Evolutionary conservation across 2,329 filamentous ascomycete genomes (phyloP).

Genomic region (Colletotrichum acutatum): DNA sequence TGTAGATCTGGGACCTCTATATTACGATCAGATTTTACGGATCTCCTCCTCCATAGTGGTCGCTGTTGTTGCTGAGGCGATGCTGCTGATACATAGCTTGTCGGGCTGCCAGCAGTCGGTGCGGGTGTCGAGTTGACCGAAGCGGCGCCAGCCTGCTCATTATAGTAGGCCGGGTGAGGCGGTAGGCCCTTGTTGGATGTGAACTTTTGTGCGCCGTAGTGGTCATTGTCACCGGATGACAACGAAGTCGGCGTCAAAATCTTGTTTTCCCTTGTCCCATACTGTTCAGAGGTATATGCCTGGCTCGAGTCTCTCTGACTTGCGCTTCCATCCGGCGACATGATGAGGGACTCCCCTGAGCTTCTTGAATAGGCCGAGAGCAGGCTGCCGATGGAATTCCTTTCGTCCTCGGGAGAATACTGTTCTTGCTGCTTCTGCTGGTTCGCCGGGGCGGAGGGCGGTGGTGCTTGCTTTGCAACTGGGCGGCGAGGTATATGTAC

Average conservation of each 20-base stretch:
- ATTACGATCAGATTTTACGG: slow-evolving; percentile 58
- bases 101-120: slow-evolving; percentile 30
- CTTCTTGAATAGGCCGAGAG: slow-evolving; percentile 65
- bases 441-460: background rate
- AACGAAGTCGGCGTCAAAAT: slow-evolving; percentile 10
- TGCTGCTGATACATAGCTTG: slow-evolving; percentile 38
- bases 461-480: slow-evolving; percentile 17
- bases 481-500: slow-evolving; percentile 28
- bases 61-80: slow-evolving; percentile 46
- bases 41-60: slow-evolving; percentile 62
- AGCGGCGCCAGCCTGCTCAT: slow-evolving; percentile 12
- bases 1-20: slow-evolving; percentile 61
- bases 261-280: slow-evolving; percentile 29
- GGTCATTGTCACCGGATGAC: slow-evolving; percentile 23
- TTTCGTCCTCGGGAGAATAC: slow-evolving; percentile 47
- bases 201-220: slow-evolving; percentile 23
- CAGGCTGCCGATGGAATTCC: slow-evolving; percentile 63
- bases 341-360: slow-evolving; percentile 55
- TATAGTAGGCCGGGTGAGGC: slow-evolving; percentile 16
- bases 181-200: slow-evolving; percentile 32
- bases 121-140: slow-evolving; percentile 12
- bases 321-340: slow-evolving; percentile 53
- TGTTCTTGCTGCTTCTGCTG: background rate
- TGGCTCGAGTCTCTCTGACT: slow-evolving; percentile 41
- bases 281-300: slow-evolving; percentile 20